A percentile compares a stretch with the other conserved stretches of the same genome.
Conservation (phyloP, 495 filamentous ascomycete species). For the Cercophora samala region DNA sequence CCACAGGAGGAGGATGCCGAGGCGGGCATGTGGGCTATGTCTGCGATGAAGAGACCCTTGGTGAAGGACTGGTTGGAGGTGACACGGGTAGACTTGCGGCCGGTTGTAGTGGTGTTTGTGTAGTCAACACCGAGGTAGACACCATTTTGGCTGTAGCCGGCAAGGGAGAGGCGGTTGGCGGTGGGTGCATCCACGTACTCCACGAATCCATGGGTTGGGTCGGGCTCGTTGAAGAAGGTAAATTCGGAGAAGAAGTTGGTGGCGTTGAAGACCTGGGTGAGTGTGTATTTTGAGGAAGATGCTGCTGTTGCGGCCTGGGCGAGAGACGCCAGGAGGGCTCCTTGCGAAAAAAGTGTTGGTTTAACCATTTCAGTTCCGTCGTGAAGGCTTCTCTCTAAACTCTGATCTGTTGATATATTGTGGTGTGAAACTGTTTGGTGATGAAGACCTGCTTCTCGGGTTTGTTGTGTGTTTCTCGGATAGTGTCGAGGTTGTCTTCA, state of each 20-base stretch:
- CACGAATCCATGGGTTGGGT: conserved; percentile 71
- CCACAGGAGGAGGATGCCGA: conserved; percentile 55
- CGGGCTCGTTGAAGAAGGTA: conserved; percentile 50
- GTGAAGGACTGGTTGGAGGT: conserved; percentile 65
- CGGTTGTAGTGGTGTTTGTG: conserved; percentile 44
- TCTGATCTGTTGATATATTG: not conserved
- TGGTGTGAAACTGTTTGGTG: not conserved
- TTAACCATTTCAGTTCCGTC: conserved; percentile 5
- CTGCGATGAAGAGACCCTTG: conserved; percentile 67
- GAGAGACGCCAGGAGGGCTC: conserved; percentile 14
- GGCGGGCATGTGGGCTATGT: conserved; percentile 74
- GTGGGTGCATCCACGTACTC: conserved; percentile 56
- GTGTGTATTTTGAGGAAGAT: conserved; percentile 35
- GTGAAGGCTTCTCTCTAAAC: not conserved
- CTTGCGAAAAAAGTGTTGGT: not conserved
- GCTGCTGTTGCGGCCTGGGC: conserved; percentile 15
- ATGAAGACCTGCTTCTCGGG: not conserved
- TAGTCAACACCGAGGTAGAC: conserved; percentile 57
- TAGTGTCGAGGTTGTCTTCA: not conserved
- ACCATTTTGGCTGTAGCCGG: conserved; percentile 50
- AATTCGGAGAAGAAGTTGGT: conserved; percentile 58
- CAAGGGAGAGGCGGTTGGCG: conserved; percentile 56
- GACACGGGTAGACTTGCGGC: conserved; percentile 68
- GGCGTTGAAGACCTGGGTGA: conserved; percentile 46
- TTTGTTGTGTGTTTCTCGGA: not conserved